Conservation (phyloP, 306 rosid species). For the Sechiopsis laciniata region DNA sequence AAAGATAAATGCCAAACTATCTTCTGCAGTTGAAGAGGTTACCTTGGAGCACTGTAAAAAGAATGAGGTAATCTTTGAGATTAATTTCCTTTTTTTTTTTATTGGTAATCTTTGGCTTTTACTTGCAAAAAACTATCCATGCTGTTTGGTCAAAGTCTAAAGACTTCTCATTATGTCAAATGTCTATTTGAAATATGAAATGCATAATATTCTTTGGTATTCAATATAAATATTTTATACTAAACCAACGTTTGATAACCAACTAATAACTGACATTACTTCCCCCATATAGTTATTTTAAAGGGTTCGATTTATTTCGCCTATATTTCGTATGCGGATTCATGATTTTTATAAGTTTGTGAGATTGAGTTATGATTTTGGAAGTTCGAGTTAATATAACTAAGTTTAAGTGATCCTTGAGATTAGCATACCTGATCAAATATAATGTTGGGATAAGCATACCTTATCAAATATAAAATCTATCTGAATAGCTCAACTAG, state of each 20-base stretch:
- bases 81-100: neutral
- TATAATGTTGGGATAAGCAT: neutral
- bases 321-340: neutral
- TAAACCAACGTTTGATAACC: too few species aligned
- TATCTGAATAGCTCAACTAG: too few species aligned
- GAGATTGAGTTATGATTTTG: neutral
- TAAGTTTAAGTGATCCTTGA: neutral
- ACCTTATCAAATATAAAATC: too few species aligned
- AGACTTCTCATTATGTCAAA: too few species aligned
- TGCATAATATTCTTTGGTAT: too few species aligned
- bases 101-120: neutral
- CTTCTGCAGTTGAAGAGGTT: constrained; percentile 93
- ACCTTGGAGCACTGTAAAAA: constrained; percentile 89
- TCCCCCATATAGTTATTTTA: too few species aligned
- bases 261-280: too few species aligned
- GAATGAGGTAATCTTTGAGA: constrained; percentile 55
- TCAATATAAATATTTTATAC: too few species aligned
- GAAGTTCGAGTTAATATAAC: neutral
- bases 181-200: too few species aligned
- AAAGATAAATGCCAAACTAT: constrained; percentile 74
- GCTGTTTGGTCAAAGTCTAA: too few species aligned
- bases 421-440: too few species aligned
- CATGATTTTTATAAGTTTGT: neutral
- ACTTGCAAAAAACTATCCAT: neutral
- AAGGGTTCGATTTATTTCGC: too few species aligned